These are phyloP conservation scores for Monilinia polystroma DNA, from an alignment of 2,329 filamentous ascomycete species.

Conservation along the genomic window DNA sequence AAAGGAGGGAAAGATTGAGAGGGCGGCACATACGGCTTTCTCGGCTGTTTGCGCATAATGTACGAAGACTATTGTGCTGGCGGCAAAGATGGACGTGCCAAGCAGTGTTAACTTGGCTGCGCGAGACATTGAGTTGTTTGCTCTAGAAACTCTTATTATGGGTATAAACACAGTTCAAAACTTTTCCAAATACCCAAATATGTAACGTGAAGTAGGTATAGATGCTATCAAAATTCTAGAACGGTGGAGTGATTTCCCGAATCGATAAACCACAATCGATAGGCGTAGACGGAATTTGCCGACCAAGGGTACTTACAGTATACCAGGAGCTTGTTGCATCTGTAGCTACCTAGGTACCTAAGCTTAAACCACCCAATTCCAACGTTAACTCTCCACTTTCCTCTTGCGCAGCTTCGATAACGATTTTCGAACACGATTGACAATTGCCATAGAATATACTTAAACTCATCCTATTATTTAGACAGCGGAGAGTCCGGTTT, in stretches of 20 bases:
- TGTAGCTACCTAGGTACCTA: slow-evolving; percentile 25
- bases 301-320: slow-evolving; percentile 27
- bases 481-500: slow-evolving; percentile 21
- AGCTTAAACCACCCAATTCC: slow-evolving; percentile 23
- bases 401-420: slow-evolving; percentile 16
- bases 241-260: neutral
- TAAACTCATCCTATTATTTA: neutral
- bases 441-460: slow-evolving; percentile 22
- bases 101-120: slow-evolving; percentile 84
- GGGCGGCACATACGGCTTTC: slow-evolving; percentile 64
- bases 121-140: slow-evolving; percentile 67
- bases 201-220: neutral
- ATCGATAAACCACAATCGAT: slow-evolving; percentile 15
- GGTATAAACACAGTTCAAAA: neutral
- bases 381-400: slow-evolving; percentile 19
- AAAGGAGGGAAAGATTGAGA: neutral
- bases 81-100: slow-evolving; percentile 72
- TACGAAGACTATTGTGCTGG: slow-evolving; percentile 76
- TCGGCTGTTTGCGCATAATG: slow-evolving; percentile 87
- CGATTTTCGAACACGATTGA: slow-evolving; percentile 25
- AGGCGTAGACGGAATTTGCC: slow-evolving; percentile 30
- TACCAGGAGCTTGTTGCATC: slow-evolving; percentile 29
- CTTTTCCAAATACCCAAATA: neutral
- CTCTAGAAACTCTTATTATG: neutral
- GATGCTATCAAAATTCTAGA: neutral